phyloP scores from a whole-genome alignment of 2,329 filamentous ascomycete genomes.

The Beauveria bassiana region DNA sequence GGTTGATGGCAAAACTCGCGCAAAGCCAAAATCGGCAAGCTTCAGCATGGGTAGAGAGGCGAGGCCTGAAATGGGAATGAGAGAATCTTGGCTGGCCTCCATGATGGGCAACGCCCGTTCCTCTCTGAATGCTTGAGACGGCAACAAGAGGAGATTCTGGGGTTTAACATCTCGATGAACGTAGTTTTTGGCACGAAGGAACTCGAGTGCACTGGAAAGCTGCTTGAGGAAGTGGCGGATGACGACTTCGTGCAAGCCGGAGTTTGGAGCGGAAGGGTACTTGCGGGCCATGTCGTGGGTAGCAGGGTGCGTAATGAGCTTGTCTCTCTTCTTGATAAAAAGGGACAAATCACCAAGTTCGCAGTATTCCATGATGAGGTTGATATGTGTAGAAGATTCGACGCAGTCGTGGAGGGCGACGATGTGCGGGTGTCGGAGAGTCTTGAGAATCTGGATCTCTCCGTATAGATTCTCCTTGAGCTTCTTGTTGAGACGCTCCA shows the following conservation, averaged over 20 bases:
- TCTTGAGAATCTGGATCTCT: slow-evolving; percentile 93
- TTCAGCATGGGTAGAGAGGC: slow-evolving; percentile 90
- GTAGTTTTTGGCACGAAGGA: slow-evolving; percentile 75
- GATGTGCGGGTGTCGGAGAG: slow-evolving; percentile 90
- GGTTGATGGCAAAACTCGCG: slow-evolving; percentile 80
- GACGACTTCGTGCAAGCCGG: slow-evolving; percentile 93
- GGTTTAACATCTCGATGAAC: slow-evolving; percentile 97
- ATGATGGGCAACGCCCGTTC: slow-evolving; percentile 53
- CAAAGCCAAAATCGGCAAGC: slow-evolving; percentile 98
- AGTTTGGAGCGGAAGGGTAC: slow-evolving; percentile 75
- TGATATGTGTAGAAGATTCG: slow-evolving; percentile 80
- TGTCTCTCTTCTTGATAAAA: slow-evolving; percentile 92
- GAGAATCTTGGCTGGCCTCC: slow-evolving; percentile 67
- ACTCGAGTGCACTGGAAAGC: slow-evolving; percentile 83
- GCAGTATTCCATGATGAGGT: slow-evolving; percentile 98
- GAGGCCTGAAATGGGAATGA: slow-evolving; percentile 74
- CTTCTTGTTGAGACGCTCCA: slow-evolving; percentile 86
- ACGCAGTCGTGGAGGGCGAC: slow-evolving; percentile 92
- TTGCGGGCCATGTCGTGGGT: slow-evolving; percentile 88
- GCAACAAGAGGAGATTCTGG: slow-evolving; percentile 87
- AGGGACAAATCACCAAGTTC: slow-evolving; percentile 88
- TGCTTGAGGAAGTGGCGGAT: slow-evolving; percentile 95
- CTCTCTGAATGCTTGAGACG: slow-evolving; percentile 64
- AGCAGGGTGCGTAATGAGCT: slow-evolving; percentile 68
- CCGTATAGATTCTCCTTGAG: slow-evolving; percentile 91